Evolutionary conservation across 1,284 basidiomycete species (phyloP), one percentile per base, ranked within the genome.

Genomic region (Apiotrichum akiyoshidainum): DNA sequence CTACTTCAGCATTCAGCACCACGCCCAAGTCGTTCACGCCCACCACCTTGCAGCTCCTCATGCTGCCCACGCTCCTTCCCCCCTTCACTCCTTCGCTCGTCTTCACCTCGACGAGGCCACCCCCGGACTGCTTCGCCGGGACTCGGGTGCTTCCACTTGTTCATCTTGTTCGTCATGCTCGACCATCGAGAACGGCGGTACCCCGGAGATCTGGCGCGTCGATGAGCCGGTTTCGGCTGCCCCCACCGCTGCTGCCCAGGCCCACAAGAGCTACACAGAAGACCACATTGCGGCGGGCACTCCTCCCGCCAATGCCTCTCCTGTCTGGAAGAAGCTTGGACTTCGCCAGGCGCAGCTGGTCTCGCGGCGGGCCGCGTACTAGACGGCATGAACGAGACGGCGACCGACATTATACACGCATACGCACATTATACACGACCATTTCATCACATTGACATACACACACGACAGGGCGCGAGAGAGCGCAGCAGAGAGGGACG

Each of bases 61-160:
- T 22, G 42, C 48, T 33, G 42, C 52, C 2, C 52, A 54, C 49
- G 37, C 44, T n/a, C 59, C 59, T 9, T 62, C 60, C 1, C 60
- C 57, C 5, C 52, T 59, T 13, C 47, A 58, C 52, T 47, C 48
- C 35, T 56, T 59, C 31, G 21, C 60, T 1, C 51, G 54, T 11
- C 54, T 62, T 9, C 60, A 59, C 41, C 54, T 62, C 47, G 60
- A 62, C 39, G 60, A 62, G 57, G 57, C 57, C 17, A 52, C 57
- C 1, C 57, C 57, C 1, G 57, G 37, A 5, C 57, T 59, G 5
- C 55, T 57, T 21, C 50, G 42, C 19, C 55, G 59, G 39, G 60
- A 59, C 54, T 58, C 57, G 16, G 57, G 54, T 22, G 47, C 52
- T 37, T 56, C 54, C 45, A 59, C 60, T 0, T 62, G 60, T 45